Evolutionary conservation across 495 filamentous ascomycete species (phyloP).

Genomic region (Tuber melanosporum): DNA sequence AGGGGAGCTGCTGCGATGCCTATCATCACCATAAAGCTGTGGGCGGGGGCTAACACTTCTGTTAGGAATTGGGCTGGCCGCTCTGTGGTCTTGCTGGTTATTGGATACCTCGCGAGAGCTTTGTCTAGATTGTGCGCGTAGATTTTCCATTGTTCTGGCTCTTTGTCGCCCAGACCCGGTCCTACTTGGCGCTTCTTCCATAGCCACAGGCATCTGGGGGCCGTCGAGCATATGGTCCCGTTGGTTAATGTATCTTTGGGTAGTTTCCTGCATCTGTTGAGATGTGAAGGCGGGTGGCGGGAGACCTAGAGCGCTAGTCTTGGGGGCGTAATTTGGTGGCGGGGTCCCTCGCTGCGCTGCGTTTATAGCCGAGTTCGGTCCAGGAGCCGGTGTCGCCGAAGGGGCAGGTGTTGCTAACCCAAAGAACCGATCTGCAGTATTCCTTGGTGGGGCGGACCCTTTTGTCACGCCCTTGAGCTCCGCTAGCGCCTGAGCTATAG

Average conservation of each 20-base stretch:
- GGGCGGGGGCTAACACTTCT: constrained; percentile 56
- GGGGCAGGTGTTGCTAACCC: constrained; percentile 80
- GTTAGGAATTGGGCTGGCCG: constrained; percentile 47
- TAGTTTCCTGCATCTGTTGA: constrained; percentile 87
- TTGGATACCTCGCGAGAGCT: constrained; percentile 43
- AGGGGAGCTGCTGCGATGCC: constrained; percentile 36
- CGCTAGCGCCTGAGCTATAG: constrained; percentile 85
- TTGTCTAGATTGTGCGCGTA: constrained; percentile 31
- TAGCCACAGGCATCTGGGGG: constrained; percentile 42
- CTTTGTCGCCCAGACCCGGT: constrained; percentile 40
- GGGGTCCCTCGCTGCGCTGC: constrained; percentile 59
- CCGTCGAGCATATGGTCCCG: constrained; percentile 70
- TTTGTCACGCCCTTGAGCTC: constrained; percentile 73
- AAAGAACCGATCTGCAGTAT: constrained; percentile 89
- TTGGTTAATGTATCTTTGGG: constrained; percentile 76
- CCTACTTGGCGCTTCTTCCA: constrained; percentile 41
- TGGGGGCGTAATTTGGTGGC: constrained; percentile 73
- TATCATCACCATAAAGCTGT: constrained; percentile 40
- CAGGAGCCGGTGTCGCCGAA: constrained; percentile 47
- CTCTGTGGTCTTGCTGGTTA: constrained; percentile 42
- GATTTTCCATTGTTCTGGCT: constrained; percentile 38
- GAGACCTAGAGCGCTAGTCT: constrained; percentile 69
- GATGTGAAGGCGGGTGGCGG: constrained; percentile 89
- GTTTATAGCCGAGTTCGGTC: constrained; percentile 44
- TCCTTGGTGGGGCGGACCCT: constrained; percentile 63